Evolutionary conservation across 2,329 filamentous ascomycete species (phyloP), one percentile per base, ranked within the genome.

Genomic region (Penicillium sp.): DNA sequence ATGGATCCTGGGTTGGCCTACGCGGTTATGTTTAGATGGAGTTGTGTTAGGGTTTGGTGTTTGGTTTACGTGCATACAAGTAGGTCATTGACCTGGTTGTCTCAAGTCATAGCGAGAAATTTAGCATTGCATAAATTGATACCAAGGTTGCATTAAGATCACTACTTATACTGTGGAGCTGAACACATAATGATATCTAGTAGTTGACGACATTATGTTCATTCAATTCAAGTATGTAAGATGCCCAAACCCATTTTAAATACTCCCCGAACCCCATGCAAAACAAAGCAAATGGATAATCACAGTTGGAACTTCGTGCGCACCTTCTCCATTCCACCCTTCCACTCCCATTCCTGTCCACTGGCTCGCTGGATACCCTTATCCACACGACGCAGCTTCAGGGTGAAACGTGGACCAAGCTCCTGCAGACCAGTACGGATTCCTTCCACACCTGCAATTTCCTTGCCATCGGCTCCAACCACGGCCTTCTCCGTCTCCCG

Each of bases 271-370:
- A 67, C 64, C 64, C 64, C 61, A 66, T 67, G 64, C 60, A 61
- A 64, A 61, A 62, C 48, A 59, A 45, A 46, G 53, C 52, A 39
- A 62, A 56, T 21, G 53, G 41, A 61, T 54, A 56, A 59, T 65
- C 66, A 98, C 71, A 99, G 80, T 76, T 96, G 95, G 79, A 98
- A 99, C 73, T 91, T 88, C 65, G 93, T 98, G 69, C 95, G 84
- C 70, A 90, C 82, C 81, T 97, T 97, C 79, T 99, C 95, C 88
- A 95, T 96, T 72, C 87, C 87, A 11, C 90, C 89, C 79, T 96
- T 96, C 95, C 95, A 99, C 73, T 97, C 86, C 93, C 95, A 98
- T 71, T 96, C 90, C 65, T 91, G 85, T 37, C 91, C 91, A 74
- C 85, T 87, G 47, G 75, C 88, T 79, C 74, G 86, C 80, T 80